Conservation (phyloP, 208 protist species). For the Leishmania tarentolae region DNA sequence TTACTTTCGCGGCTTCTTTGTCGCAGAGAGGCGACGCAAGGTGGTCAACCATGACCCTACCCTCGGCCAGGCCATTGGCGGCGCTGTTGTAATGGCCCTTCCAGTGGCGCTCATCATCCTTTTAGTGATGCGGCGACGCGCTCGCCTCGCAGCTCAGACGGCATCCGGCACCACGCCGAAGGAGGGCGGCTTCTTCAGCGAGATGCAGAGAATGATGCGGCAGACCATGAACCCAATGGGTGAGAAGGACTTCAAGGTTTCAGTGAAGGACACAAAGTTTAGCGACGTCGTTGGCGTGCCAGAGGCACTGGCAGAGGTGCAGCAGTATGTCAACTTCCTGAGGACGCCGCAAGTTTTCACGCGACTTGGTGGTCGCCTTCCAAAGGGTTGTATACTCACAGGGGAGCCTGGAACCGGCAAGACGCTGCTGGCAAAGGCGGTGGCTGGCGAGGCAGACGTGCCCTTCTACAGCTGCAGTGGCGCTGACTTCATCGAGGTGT, state of each 20-base stretch:
- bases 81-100: constrained; percentile 53
- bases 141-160: constrained; percentile 23
- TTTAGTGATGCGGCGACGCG: constrained; percentile 54
- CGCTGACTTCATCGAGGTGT: constrained; percentile 97
- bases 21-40: constrained; percentile 79
- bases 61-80: constrained; percentile 50
- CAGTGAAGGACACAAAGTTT: constrained; percentile 80
- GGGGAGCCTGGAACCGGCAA: constrained; percentile 98
- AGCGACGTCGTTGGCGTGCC: constrained; percentile 90
- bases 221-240: constrained; percentile 77
- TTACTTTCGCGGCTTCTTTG: constrained; percentile 85
- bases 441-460: constrained; percentile 92
- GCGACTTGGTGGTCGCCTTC: constrained; percentile 94
- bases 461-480: constrained; percentile 96
- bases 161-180: constrained; percentile 27
- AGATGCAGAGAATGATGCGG: constrained; percentile 64
- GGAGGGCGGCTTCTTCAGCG: constrained; percentile 41
- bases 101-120: constrained; percentile 69
- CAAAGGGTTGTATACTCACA: constrained; percentile 96
- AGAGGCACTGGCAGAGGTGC: constrained; percentile 95
- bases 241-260: constrained; percentile 71
- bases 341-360: constrained; percentile 92
- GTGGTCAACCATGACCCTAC: constrained; percentile 73
- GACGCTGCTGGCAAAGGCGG: constrained; percentile 91
- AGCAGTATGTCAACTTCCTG: constrained; percentile 97